Conservation (phyloP, 331 rosid species). For the Erythrophleum ivorense region DNA sequence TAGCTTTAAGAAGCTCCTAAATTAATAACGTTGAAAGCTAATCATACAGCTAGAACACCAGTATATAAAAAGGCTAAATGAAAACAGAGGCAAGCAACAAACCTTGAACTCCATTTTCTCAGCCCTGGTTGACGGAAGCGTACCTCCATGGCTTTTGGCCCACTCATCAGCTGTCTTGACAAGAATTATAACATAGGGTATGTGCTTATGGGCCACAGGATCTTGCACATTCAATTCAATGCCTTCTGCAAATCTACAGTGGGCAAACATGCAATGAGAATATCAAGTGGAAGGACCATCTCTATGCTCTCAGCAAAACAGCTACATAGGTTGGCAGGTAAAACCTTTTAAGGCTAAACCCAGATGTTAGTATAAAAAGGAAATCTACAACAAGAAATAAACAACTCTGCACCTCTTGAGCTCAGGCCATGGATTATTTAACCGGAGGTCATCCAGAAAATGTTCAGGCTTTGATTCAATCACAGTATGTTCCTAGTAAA, state of each 20-base stretch:
- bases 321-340: conserved; percentile 22
- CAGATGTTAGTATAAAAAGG: not conserved
- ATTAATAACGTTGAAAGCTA: conserved; percentile 38
- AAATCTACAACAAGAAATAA: conserved; percentile 11
- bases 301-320: conserved; percentile 23
- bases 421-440: conserved; percentile 98
- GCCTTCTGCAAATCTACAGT: conserved; percentile 71
- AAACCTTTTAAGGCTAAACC: conserved; percentile 27
- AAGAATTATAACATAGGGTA: conserved; percentile 88
- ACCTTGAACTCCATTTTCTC: conserved; percentile 96
- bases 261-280: conserved; percentile 41
- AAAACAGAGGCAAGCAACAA: conserved; percentile 45
- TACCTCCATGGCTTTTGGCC: conserved; percentile 78
- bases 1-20: conserved; percentile 82
- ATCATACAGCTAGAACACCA: conserved; percentile 38
- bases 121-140: conserved; percentile 85
- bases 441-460: conserved; percentile 95
- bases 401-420: conserved; percentile 67
- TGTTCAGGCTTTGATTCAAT: conserved; percentile 98
- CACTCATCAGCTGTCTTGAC: conserved; percentile 91
- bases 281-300: conserved; percentile 27
- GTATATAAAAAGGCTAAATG: conserved; percentile 20
- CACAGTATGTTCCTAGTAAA: conserved; percentile 86
- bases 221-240: conserved; percentile 79
- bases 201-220: conserved; percentile 84